Evolutionary conservation across 2,329 filamentous ascomycete species (phyloP).

Genomic region (Fusarium vanettenii): DNA sequence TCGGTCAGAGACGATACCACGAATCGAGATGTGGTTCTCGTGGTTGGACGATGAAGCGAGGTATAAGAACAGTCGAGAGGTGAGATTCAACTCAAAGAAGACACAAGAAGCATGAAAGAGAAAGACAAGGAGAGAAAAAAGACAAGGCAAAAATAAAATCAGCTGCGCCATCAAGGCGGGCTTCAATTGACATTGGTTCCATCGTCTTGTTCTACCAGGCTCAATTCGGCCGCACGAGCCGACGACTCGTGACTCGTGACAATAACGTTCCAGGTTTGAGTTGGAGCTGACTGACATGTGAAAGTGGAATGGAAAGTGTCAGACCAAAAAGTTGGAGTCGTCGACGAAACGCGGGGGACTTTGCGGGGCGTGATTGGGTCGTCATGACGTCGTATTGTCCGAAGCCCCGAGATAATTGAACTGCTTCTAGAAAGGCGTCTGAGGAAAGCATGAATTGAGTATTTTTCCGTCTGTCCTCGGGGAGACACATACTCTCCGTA

Average conservation of each 20-base stretch:
- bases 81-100: background rate
- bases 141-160: background rate
- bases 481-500: background rate
- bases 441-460: background rate
- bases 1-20: constrained; percentile 23
- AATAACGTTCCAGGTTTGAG: constrained; percentile 4
- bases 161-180: background rate
- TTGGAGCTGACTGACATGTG: constrained; percentile 38
- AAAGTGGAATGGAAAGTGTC: constrained; percentile 29
- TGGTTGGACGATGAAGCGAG: background rate
- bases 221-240: constrained; percentile 34
- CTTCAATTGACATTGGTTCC: constrained; percentile 3
- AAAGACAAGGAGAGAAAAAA: background rate
- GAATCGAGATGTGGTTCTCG: constrained; percentile 13
- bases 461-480: background rate
- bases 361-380: constrained; percentile 9
- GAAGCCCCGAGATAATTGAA: background rate
- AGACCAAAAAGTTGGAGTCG: constrained; percentile 13
- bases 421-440: constrained; percentile 2
- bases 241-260: constrained; percentile 42
- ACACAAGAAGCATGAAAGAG: background rate
- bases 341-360: constrained; percentile 21
- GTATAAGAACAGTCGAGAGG: background rate
- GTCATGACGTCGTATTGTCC: constrained; percentile 27
- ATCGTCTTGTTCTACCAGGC: constrained; percentile 10